These are phyloP conservation scores for Canna indica DNA, from an alignment of 176 grass and related monocot species.

Conservation along the genomic window DNA sequence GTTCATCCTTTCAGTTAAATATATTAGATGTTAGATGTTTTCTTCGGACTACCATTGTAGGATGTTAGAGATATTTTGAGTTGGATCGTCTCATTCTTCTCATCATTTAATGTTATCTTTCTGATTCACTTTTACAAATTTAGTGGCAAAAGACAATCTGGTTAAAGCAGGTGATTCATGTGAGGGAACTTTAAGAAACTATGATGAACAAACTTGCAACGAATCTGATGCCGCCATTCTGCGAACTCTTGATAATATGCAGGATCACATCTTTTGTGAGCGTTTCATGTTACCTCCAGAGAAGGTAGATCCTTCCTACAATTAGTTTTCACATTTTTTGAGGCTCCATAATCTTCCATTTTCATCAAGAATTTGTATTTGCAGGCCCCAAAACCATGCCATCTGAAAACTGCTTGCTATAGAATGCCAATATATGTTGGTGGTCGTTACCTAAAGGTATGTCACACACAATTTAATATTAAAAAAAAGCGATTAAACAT, in stretches of 20 bases:
- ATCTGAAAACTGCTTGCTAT: conserved; percentile 47
- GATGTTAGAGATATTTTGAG: background rate
- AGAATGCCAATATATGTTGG: conserved; percentile 73
- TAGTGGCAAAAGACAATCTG: conserved; percentile 35
- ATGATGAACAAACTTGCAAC: conserved; percentile 32
- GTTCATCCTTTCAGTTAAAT: background rate
- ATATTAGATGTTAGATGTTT: background rate
- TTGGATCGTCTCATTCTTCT: background rate
- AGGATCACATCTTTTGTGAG: conserved; percentile 54
- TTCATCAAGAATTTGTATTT: conserved; percentile 17
- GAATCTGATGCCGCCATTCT: conserved; percentile 47
- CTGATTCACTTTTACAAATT: conserved; percentile 17
- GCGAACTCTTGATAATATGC: conserved; percentile 53
- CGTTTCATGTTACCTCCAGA: conserved; percentile 52
- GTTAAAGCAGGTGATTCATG: conserved; percentile 16
- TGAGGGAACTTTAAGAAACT: conserved; percentile 28
- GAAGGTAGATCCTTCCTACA: conserved; percentile 35
- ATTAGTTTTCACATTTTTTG: background rate
- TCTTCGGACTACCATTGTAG: background rate
- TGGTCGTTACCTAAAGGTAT: conserved; percentile 91
- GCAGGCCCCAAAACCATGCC: conserved; percentile 53
- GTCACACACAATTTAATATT: background rate
- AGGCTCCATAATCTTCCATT: conserved; percentile 19
- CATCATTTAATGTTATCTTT: background rate
- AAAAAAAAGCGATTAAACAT: background rate